Percentiles rank a stretch among this genome's conserved stretches.
Conservation (phyloP, 2,329 filamentous ascomycete genomes). For the Aureobasidium zeae region DNA sequence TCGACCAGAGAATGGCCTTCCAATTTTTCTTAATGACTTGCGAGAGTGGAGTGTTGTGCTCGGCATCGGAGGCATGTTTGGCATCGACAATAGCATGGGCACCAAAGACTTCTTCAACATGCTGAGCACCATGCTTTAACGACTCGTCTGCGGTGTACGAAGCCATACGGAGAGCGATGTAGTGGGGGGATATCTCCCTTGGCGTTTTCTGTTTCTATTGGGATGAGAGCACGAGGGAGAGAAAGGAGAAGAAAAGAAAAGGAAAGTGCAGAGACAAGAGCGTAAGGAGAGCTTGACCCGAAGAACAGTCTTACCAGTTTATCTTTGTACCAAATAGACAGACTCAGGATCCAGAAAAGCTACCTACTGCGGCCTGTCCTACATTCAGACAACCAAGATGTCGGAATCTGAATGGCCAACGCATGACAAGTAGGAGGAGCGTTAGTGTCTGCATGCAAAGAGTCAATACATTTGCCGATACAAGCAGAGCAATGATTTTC, state of each 20-base stretch:
- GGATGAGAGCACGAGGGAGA: background rate
- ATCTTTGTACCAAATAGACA: background rate
- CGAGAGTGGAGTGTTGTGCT: conserved; percentile 3
- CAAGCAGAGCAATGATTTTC: conserved; percentile 5
- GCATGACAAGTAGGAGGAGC: conserved; percentile 1
- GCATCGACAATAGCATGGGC: conserved; percentile 8
- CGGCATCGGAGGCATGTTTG: conserved; percentile 9
- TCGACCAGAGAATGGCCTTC: conserved; percentile 45
- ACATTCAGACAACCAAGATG: background rate
- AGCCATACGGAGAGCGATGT: conserved; percentile 8
- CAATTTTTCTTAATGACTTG: conserved; percentile 25
- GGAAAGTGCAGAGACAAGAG: background rate
- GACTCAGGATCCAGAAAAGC: background rate
- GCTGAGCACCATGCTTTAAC: conserved; percentile 12
- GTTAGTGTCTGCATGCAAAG: background rate
- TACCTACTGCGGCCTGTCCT: background rate
- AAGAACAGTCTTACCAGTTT: background rate
- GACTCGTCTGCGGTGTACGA: conserved; percentile 11
- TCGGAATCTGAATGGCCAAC: background rate
- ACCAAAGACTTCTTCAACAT: conserved; percentile 12
- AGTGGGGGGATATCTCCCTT: too few relatives aligned
- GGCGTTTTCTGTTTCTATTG: background rate
- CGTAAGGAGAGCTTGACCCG: background rate
- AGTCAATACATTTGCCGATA: conserved; percentile 1
- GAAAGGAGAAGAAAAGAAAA: background rate